phyloP scores from a whole-genome alignment of 352 stramenopile genomes.

The Phytophthora europaea region DNA sequence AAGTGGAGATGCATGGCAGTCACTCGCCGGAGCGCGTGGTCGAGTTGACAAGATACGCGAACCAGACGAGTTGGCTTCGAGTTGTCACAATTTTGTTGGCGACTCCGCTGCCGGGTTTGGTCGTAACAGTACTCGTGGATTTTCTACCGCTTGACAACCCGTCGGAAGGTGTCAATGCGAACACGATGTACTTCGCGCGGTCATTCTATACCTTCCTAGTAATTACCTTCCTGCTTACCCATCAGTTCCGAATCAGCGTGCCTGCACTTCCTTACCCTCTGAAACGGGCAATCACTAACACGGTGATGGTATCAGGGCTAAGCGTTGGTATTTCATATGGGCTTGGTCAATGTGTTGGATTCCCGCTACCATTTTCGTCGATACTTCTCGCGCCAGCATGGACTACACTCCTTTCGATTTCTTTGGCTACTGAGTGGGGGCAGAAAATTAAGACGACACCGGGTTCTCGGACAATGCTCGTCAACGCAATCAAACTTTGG shows the following conservation, averaged over 20 bases:
- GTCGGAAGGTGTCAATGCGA: neutral
- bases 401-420: neutral
- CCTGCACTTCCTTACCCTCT: neutral
- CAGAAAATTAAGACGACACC: neutral
- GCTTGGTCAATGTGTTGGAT: neutral
- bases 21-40: neutral
- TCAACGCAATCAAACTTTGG: neutral
- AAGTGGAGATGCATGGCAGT: neutral
- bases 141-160: neutral
- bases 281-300: neutral
- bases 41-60: neutral
- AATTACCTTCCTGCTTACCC: neutral
- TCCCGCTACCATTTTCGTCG: neutral
- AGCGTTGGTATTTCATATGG: neutral
- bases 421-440: neutral
- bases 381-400: neutral
- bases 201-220: neutral
- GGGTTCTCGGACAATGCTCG: neutral
- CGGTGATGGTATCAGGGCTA: neutral
- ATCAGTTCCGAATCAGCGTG: neutral
- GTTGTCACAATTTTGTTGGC: neutral
- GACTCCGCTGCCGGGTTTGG: neutral
- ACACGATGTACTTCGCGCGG: neutral
- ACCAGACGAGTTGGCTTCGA: neutral
- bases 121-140: conserved; percentile 1